Evolutionary conservation across 148 eudicot species (phyloP).

Genomic region (Chenopodium suecicum): DNA sequence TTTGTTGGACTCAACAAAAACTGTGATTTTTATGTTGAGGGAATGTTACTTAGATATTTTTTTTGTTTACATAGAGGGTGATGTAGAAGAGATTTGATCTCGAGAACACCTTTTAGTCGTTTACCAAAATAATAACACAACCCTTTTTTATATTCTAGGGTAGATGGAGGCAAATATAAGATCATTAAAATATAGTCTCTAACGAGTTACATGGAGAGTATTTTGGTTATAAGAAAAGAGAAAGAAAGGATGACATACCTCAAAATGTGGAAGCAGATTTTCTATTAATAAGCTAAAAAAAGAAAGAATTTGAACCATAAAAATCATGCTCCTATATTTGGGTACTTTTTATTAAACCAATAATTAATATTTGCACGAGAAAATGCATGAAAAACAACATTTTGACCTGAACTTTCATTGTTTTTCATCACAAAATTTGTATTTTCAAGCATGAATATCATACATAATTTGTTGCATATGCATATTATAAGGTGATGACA

Average conservation of each 20-base stretch:
- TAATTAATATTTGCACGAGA: not conserved
- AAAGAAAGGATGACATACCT: not conserved
- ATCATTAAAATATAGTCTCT: not conserved
- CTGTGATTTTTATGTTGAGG: no score
- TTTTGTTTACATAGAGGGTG: no score
- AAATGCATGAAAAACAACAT: not conserved
- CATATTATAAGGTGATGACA: not conserved
- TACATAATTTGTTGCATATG: not conserved
- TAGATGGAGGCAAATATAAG: not conserved
- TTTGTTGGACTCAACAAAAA: no score
- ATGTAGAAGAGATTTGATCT: no score
- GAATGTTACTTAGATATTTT: no score
- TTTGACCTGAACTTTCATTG: not conserved
- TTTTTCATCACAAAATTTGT: not conserved
- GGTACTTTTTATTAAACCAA: not conserved
- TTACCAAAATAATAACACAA: no score
- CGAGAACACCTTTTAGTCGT: no score
- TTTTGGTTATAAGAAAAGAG: not conserved
- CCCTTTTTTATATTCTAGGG: not conserved
- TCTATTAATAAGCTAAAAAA: not conserved
- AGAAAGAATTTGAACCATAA: not conserved
- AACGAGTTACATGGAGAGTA: not conserved
- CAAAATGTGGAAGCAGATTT: not conserved
- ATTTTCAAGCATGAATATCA: no score
- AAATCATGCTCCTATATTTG: not conserved